Evolutionary conservation across 2,329 filamentous ascomycete species (phyloP), one percentile per base, ranked within the genome.

Genomic region (Fusarium oligoseptatum): DNA sequence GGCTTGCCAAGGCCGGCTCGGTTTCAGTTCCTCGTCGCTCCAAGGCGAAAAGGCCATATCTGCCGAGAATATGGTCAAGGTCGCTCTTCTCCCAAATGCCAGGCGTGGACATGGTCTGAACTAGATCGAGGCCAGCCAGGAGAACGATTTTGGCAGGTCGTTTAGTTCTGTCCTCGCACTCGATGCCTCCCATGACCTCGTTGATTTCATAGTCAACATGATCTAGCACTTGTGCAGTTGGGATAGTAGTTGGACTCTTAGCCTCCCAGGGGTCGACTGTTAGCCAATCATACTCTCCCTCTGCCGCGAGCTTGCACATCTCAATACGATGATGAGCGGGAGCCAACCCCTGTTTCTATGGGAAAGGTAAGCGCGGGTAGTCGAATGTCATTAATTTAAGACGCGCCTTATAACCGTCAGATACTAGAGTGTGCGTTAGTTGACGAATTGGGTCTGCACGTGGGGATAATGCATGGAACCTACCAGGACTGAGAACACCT

Each of bases 161-260:
- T 79, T 88, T 90, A 61, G 87, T 86, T 68, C 94, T 94, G 74
- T 92, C 89, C 20, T 88, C 87, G 55, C 88, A 90, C 77, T 93
- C 88, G 29, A 97, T 90, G 12, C 95, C 95, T 7, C 95, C 95
- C 48, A 94, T 89, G 22, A 90, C 88, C 61, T 83, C 80, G 81
- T 98, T 98, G 81, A 98, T 94, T 82, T 98, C 95, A 80, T 96
- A 86, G 75, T 97, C 92, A 78, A 98, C 97, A 83, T 98, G 96
- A 80, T 97, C 95, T 52, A 98, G 87, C 45, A 98, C 95, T 77
- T 93, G 90, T 37, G 95, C 96, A 1, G 96, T 98, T 17, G 95
- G 95, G 71, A 95, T 92, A 81, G 98, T 98, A 7, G 75, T 93
- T 89, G 79, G 92, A 90, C 84, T 97, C 92, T 77, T 93, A 37